Base-by-base conservation (phyloP, 1,139 yeast genomes). In the Protomyces gravidus region DNA sequence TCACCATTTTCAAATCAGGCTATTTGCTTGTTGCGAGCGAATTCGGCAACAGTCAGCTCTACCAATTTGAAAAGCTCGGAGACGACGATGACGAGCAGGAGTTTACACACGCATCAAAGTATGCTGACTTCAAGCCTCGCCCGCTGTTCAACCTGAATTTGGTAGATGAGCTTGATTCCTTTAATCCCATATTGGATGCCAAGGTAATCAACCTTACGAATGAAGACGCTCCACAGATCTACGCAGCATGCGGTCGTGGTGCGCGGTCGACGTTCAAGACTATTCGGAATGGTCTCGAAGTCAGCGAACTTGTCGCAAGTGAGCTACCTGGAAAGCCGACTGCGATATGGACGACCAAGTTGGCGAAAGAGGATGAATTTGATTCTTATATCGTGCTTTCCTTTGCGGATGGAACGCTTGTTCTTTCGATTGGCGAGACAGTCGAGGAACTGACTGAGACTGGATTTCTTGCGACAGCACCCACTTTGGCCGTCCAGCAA, bases 11-110 rank as follows among this genome's bases (percentile, higher is more conserved):
- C 64, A 85, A 80, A 65, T 79, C 86, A 17, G 98, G 97, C 0
- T 86, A 82, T 66, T 68, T 92, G 49, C 86, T 81, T 69, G 86
- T 86, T 0, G 84, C 85, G 64, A 75, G 82, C 7, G 83, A 84
- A 62, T 72, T 76, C 62, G 82, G 85, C 27, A 83, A 85, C 67
- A 86, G 83, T 65, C 71, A 75, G 26, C 74, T 86, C 27, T 88
- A 84, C 67, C 96, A 89, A 70, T 86, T 89, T 68, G 89, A 85
- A 63, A 81, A 80, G 61, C 74, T 90, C 45, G 97, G 95, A 1
- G 82, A 79, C 50, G 79, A 78, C 48, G 79, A 73, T 36, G 74
- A 73, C 28, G 72, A 69, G 57, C 70, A 46, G 58, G 68, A 65
- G 33, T 73, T 73, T 67, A 64, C 63, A 5, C 74, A 78, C 2